phyloP scores from a whole-genome alignment of 1,284 basidiomycete genomes.

The Leccinum fuscescens region DNA sequence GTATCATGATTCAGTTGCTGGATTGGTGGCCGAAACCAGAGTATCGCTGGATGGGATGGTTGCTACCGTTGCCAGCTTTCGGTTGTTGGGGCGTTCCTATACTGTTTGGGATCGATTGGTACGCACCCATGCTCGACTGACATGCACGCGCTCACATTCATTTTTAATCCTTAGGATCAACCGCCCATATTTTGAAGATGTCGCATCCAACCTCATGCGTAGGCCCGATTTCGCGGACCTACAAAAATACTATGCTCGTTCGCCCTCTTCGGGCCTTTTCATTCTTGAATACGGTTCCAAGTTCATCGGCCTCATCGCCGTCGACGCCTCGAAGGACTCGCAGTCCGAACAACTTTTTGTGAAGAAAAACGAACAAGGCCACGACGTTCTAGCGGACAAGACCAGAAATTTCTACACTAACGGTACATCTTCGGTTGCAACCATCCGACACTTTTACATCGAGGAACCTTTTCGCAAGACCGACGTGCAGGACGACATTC shows the following conservation, averaged over 20 bases:
- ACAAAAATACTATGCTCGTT: slow-evolving; percentile 55
- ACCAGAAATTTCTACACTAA: slow-evolving; percentile 22
- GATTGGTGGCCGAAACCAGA: slow-evolving; percentile 60
- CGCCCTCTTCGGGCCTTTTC: slow-evolving; percentile 63
- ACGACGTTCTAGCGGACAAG: slow-evolving; percentile 10
- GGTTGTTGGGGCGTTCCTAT: slow-evolving; percentile 62
- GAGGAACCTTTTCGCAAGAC: slow-evolving; percentile 60
- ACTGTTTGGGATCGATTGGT: slow-evolving; percentile 74
- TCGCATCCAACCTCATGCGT: slow-evolving; percentile 52
- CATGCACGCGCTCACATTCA: slow-evolving; percentile 6
- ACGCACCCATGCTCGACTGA: background rate
- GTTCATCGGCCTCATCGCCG: slow-evolving; percentile 66
- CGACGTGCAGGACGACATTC: slow-evolving; percentile 64
- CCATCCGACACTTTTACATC: slow-evolving; percentile 77
- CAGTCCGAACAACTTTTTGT: slow-evolving; percentile 28
- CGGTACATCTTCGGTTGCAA: slow-evolving; percentile 47
- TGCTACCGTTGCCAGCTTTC: slow-evolving; percentile 64
- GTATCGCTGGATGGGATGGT: slow-evolving; percentile 47
- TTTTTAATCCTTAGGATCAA: slow-evolving; percentile 52
- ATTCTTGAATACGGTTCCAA: slow-evolving; percentile 60
- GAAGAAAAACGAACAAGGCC: slow-evolving; percentile 23
- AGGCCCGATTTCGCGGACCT: slow-evolving; percentile 58
- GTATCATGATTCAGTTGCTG: slow-evolving; percentile 55
- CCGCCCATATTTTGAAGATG: slow-evolving; percentile 64
- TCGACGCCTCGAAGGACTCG: slow-evolving; percentile 57